A percentile compares a stretch with the other conserved stretches of the same genome.
Conservation (phyloP, 129 eudicot species). For the Artemisia tridentata region DNA sequence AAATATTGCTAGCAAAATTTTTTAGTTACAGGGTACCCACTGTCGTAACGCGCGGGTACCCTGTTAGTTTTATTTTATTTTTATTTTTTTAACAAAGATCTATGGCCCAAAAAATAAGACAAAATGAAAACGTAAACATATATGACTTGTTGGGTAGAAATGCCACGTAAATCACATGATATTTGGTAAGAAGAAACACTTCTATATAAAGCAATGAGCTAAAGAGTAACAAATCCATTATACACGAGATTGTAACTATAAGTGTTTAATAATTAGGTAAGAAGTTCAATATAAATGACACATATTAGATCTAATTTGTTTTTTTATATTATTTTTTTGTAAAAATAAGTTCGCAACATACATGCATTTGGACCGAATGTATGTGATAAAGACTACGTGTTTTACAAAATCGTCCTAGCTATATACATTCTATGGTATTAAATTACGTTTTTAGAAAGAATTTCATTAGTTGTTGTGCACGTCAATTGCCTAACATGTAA, state of each 20-base stretch:
- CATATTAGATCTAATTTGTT: neutral
- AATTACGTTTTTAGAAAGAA: neutral
- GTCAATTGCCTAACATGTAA: conserved; percentile 6
- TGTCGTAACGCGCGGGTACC: no score
- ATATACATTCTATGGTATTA: neutral
- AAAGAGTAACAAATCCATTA: neutral
- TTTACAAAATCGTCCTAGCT: no score
- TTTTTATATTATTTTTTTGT: neutral
- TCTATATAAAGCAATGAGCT: conserved; percentile 2
- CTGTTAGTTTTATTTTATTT: no score
- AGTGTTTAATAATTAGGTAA: conserved; percentile 1
- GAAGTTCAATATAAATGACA: conserved; percentile 15
- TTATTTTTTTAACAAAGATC: no score
- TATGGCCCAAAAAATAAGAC: no score
- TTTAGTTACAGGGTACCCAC: no score
- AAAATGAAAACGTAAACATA: no score
- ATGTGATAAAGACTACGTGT: no score
- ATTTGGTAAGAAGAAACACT: conserved; percentile 10
- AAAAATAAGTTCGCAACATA: no score
- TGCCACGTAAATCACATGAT: conserved; percentile 16
- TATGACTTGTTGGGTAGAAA: conserved; percentile 19
- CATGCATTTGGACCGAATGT: no score
- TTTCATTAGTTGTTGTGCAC: neutral
- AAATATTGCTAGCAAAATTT: no score
- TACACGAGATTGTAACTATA: neutral